A percentile compares a stretch with the other conserved stretches of the same genome.
Conservation (phyloP, 2,329 filamentous ascomycete genomes). For the Phoma sp. region DNA sequence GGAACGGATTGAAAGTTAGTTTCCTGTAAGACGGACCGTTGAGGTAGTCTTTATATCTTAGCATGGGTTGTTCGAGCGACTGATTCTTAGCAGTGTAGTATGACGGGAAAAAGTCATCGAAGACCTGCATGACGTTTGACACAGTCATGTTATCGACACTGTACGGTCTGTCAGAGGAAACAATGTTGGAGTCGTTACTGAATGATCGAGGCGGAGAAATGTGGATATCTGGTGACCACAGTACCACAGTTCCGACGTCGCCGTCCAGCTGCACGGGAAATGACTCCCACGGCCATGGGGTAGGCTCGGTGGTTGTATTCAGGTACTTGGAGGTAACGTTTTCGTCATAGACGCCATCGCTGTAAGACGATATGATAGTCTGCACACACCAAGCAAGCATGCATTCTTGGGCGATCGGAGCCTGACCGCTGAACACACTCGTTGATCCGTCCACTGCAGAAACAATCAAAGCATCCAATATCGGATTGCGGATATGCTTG, state of each 20-base stretch:
- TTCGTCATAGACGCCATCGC: constrained; percentile 27
- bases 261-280: too few species aligned
- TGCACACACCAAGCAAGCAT: constrained; percentile 39
- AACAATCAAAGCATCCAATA: constrained; percentile 26
- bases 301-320: constrained; percentile 20
- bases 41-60: constrained; percentile 16
- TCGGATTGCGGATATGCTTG: constrained; percentile 24
- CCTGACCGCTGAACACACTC: constrained; percentile 15
- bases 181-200: neutral
- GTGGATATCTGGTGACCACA: constrained; percentile 24
- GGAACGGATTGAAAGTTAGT: constrained; percentile 23
- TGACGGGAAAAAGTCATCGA: constrained; percentile 34
- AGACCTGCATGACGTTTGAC: neutral
- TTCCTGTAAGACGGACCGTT: neutral
- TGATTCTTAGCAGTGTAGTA: constrained; percentile 17
- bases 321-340: neutral
- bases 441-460: neutral
- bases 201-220: too few species aligned
- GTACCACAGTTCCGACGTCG: too few species aligned
- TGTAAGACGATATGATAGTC: constrained; percentile 33
- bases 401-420: constrained; percentile 30
- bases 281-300: constrained; percentile 22
- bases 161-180: constrained; percentile 1
- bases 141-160: constrained; percentile 20
- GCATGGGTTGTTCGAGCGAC: neutral